Evolutionary conservation across 2,329 filamentous ascomycete genomes (phyloP).

Genomic region (Ceratocystiopsis sp.): DNA sequence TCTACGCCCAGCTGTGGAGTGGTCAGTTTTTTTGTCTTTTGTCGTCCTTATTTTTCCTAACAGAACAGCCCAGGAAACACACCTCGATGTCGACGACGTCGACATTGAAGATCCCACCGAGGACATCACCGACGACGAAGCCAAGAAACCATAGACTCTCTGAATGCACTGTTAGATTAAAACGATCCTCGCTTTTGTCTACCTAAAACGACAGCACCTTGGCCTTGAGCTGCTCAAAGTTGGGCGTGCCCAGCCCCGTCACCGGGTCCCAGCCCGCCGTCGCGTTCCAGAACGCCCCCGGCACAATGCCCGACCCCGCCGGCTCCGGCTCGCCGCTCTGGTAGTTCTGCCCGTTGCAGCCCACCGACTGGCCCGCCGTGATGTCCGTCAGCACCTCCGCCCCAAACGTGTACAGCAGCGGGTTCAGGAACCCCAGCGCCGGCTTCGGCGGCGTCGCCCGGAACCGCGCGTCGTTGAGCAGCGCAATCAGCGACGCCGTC

Average conservation of each 20-base stretch:
- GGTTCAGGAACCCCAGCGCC: slow-evolving; percentile 42
- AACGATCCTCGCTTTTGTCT: no score
- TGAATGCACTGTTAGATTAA: no score
- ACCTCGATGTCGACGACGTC: slow-evolving; percentile 5
- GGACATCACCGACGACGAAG: slow-evolving; percentile 1
- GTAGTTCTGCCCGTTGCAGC: slow-evolving; percentile 16
- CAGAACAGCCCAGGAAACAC: slow-evolving; percentile 10
- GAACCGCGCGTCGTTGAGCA: slow-evolving; percentile 47
- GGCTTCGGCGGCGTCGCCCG: slow-evolving; percentile 26
- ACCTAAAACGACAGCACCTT: no score
- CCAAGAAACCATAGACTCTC: no score
- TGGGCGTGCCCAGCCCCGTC: slow-evolving; percentile 10
- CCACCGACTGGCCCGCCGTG: slow-evolving; percentile 15
- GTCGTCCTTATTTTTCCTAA: not conserved
- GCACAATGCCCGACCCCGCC: slow-evolving; percentile 16
- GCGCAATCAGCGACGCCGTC: slow-evolving; percentile 43
- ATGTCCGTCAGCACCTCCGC: slow-evolving; percentile 20
- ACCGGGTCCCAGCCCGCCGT: slow-evolving; percentile 10
- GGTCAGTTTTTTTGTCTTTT: slow-evolving; percentile 2
- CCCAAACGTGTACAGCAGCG: slow-evolving; percentile 34
- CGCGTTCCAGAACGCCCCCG: slow-evolving; percentile 9
- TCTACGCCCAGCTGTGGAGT: slow-evolving; percentile 85
- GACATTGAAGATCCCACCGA: not conserved
- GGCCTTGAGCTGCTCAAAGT: slow-evolving; percentile 8
- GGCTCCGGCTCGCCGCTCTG: slow-evolving; percentile 24